These are phyloP conservation scores for Warburgia ugandensis DNA, from an alignment of 164 flowering plant genomes.

Conservation along the genomic window DNA sequence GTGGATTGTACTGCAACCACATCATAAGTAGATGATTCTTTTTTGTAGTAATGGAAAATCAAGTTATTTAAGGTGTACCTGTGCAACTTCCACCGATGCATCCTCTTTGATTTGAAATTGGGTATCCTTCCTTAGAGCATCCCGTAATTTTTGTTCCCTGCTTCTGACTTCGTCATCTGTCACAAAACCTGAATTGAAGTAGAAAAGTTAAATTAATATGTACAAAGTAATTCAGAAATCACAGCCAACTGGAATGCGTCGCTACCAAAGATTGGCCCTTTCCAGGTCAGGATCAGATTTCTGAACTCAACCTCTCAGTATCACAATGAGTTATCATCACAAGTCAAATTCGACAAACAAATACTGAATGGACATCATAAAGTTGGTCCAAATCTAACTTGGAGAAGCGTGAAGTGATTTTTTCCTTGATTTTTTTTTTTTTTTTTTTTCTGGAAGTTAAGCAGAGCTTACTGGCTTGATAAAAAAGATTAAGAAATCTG, in stretches of 20 bases:
- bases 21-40: not conserved
- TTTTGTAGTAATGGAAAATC: not conserved
- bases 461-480: too few species aligned
- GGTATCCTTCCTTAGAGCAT: constrained; percentile 44
- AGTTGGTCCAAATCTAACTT: too few species aligned
- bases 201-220: constrained; percentile 1
- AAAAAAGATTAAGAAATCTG: too few species aligned
- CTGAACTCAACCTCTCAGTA: too few species aligned
- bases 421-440: too few species aligned
- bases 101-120: constrained; percentile 51
- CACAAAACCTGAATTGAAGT: constrained; percentile 49
- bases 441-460: too few species aligned
- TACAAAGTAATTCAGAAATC: not conserved
- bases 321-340: too few species aligned
- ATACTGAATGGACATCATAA: not conserved
- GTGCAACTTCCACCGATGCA: constrained; percentile 74
- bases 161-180: constrained; percentile 65
- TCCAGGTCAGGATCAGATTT: too few species aligned
- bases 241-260: too few species aligned
- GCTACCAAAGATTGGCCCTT: too few species aligned
- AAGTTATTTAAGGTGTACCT: constrained; percentile 30
- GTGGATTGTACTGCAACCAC: constrained; percentile 85
- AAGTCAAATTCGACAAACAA: not conserved
- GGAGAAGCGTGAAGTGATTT: too few species aligned
- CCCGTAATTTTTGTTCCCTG: constrained; percentile 45